Percentiles rank a stretch among this genome's conserved stretches.
phyloP scores from a whole-genome alignment of 2,329 filamentous ascomycete species.

The Rhynchosporium graminicola region DNA sequence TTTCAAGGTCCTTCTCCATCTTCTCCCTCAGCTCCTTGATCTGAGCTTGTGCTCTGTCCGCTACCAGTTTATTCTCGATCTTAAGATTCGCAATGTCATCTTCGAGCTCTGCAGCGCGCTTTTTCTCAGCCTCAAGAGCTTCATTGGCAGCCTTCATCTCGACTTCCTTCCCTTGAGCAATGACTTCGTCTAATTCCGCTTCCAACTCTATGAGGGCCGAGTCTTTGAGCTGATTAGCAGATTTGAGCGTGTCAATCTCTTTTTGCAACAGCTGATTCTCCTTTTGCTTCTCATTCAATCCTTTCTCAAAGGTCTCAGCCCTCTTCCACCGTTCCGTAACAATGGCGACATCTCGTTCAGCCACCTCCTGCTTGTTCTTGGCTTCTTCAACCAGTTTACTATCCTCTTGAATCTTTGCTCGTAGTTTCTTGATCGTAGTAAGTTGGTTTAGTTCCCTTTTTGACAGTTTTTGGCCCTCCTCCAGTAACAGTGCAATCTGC shows the following conservation, averaged over 20 bases:
- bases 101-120: conserved; percentile 55
- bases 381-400: conserved; percentile 65
- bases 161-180: conserved; percentile 65
- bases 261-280: conserved; percentile 52
- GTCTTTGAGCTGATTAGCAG: conserved; percentile 64
- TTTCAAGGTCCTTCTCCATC: conserved; percentile 71
- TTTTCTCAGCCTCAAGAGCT: conserved; percentile 65
- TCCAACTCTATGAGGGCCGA: conserved; percentile 68
- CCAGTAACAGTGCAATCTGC: conserved; percentile 84
- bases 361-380: conserved; percentile 60
- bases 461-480: conserved; percentile 88
- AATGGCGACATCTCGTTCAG: conserved; percentile 51
- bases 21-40: conserved; percentile 73
- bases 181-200: conserved; percentile 66
- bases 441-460: conserved; percentile 84
- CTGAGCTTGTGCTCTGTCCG: conserved; percentile 70
- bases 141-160: conserved; percentile 68
- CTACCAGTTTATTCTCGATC: conserved; percentile 74
- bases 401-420: conserved; percentile 62
- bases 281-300: conserved; percentile 54
- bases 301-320: conserved; percentile 57
- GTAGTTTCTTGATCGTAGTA: conserved; percentile 79
- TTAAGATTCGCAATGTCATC: conserved; percentile 64
- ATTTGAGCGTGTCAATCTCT: conserved; percentile 61
- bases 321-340: conserved; percentile 52